Evolutionary conservation across 345 rosid genomes (phyloP).

Genomic region (Lepidium didymum): DNA sequence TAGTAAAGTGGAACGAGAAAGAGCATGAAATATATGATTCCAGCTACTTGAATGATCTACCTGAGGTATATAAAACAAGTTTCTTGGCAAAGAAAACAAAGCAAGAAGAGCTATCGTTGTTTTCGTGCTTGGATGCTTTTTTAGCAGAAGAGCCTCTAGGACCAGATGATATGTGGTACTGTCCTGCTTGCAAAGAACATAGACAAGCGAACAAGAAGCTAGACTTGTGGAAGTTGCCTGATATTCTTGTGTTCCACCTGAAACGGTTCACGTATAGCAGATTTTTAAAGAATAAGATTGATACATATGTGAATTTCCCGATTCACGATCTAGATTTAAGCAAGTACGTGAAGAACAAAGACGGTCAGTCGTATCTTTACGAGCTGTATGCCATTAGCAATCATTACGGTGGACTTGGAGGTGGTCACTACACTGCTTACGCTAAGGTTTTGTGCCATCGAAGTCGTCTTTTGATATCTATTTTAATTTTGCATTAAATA

Average conservation of each 20-base stretch:
- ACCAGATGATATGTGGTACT: slow-evolving; percentile 96
- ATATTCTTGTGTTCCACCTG: slow-evolving; percentile 79
- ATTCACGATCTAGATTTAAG: slow-evolving; percentile 71
- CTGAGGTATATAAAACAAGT: slow-evolving; percentile 60
- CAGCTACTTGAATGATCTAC: slow-evolving; percentile 67
- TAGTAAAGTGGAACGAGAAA: slow-evolving; percentile 66
- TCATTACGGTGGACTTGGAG: slow-evolving; percentile 90
- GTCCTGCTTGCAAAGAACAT: slow-evolving; percentile 83
- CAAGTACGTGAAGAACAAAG: slow-evolving; percentile 58
- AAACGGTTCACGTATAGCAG: slow-evolving; percentile 86
- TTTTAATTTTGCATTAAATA: neutral
- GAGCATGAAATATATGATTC: slow-evolving; percentile 59
- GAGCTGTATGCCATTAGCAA: slow-evolving; percentile 90
- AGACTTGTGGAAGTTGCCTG: slow-evolving; percentile 89
- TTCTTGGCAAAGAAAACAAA: slow-evolving; percentile 53
- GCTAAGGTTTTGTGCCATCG: slow-evolving; percentile 57
- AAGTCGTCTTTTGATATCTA: neutral
- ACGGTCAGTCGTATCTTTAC: slow-evolving; percentile 51
- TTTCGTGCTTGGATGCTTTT: slow-evolving; percentile 93
- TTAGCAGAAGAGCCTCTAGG: slow-evolving; percentile 92
- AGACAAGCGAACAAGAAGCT: slow-evolving; percentile 91
- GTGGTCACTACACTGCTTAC: slow-evolving; percentile 92
- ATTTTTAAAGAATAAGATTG: slow-evolving; percentile 74
- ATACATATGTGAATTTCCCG: slow-evolving; percentile 75
- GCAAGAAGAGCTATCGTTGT: slow-evolving; percentile 70